These are phyloP conservation scores for Aspergillus cristatus DNA, from an alignment of 495 filamentous ascomycete genomes.

Conservation along the genomic window DNA sequence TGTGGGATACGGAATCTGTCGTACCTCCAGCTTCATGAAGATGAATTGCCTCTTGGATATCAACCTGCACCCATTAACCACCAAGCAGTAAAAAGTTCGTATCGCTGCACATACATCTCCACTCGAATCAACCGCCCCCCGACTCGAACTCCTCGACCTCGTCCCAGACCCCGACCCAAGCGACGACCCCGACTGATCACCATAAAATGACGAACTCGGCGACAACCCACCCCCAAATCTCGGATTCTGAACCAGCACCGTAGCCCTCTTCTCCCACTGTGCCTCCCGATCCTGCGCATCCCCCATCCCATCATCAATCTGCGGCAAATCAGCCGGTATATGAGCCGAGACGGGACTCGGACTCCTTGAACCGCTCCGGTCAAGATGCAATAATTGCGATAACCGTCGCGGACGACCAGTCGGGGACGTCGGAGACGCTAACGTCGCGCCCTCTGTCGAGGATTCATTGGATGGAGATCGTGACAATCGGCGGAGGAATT, in stretches of 20 bases:
- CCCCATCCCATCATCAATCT: constrained; percentile 44
- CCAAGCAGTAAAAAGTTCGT: neutral
- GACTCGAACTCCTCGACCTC: constrained; percentile 26
- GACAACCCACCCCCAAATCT: constrained; percentile 19
- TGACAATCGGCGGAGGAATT: constrained; percentile 40
- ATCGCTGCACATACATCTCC: constrained; percentile 34
- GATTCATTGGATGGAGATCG: constrained; percentile 31
- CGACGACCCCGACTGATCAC: constrained; percentile 8
- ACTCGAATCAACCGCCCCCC: constrained; percentile 24
- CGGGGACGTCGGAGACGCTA: constrained; percentile 13
- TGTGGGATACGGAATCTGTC: too few species aligned
- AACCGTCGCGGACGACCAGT: constrained; percentile 41
- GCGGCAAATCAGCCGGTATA: constrained; percentile 71
- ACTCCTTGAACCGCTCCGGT: constrained; percentile 45
- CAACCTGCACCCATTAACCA: constrained; percentile 42
- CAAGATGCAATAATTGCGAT: constrained; percentile 62
- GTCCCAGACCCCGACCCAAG: constrained; percentile 6
- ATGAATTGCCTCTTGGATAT: constrained; percentile 93
- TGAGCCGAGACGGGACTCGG: constrained; percentile 53
- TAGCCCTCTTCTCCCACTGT: constrained; percentile 83
- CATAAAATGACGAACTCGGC: constrained; percentile 7
- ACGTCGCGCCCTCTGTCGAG: too few species aligned
- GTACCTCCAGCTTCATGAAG: constrained; percentile 79
- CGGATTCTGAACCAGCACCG: constrained; percentile 66
- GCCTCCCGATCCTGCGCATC: constrained; percentile 45